These are phyloP conservation scores for Aspergillus sp. DNA, from an alignment of 2,329 filamentous ascomycete species.

Conservation along the genomic window DNA sequence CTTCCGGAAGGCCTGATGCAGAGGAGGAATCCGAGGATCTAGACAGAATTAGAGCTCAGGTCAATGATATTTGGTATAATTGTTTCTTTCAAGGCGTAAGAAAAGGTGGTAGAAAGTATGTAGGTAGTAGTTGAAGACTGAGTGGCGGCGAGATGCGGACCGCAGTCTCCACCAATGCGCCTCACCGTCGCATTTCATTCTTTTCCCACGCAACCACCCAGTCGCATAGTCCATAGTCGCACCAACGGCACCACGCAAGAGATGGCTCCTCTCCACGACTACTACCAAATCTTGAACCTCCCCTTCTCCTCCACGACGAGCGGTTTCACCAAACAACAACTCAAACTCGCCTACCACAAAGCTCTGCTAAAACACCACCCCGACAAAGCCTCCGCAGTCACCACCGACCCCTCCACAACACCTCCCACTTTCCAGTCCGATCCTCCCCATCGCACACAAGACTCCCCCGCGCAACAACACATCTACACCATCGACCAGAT, in stretches of 20 bases:
- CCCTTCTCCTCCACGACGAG: conserved; percentile 25
- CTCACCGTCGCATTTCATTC: too few species aligned
- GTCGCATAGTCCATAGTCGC: not conserved
- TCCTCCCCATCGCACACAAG: not conserved
- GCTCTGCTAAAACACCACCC: conserved; percentile 60
- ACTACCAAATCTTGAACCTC: conserved; percentile 43
- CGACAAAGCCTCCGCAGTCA: conserved; percentile 47
- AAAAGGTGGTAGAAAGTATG: too few species aligned
- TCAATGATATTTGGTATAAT: too few species aligned
- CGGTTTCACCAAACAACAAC: conserved; percentile 38
- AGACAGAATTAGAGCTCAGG: too few species aligned
- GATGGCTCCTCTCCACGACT: conserved; percentile 21
- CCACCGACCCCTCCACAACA: conserved; percentile 2
- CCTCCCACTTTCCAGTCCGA: not conserved
- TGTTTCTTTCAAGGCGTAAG: too few species aligned
- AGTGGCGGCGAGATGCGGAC: too few species aligned
- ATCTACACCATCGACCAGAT: conserved; percentile 57
- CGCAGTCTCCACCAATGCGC: too few species aligned
- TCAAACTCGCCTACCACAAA: conserved; percentile 57
- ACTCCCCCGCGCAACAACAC: not conserved
- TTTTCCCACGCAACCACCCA: not conserved
- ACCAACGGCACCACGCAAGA: not conserved
- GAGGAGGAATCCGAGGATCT: not conserved
- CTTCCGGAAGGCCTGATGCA: not conserved
- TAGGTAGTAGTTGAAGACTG: too few species aligned